phyloP scores from a whole-genome alignment of 495 filamentous ascomycete genomes.

The Lasiosphaeria miniovina region DNA sequence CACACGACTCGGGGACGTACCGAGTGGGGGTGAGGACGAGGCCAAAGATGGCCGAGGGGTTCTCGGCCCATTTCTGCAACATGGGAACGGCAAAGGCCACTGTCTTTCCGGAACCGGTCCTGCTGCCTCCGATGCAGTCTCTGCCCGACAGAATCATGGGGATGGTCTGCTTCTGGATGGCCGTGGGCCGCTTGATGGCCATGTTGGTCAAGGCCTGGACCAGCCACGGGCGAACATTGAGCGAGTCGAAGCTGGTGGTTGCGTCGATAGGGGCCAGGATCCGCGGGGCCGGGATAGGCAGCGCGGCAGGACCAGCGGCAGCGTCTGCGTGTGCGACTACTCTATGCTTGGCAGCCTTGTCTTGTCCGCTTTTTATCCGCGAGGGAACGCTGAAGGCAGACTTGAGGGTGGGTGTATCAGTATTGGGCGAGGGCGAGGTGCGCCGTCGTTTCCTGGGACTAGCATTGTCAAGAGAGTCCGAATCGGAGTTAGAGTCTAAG shows the following conservation, averaged over 20 bases:
- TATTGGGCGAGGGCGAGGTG: conserved; percentile 37
- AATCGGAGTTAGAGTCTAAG: conserved; percentile 17
- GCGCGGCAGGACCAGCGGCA: neutral
- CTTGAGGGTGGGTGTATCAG: conserved; percentile 13
- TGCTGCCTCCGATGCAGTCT: conserved; percentile 90
- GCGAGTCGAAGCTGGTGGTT: conserved; percentile 65
- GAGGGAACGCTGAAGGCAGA: conserved; percentile 44
- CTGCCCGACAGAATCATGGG: conserved; percentile 83
- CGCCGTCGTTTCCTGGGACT: conserved; percentile 49
- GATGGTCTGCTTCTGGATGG: conserved; percentile 89
- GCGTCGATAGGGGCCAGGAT: conserved; percentile 42
- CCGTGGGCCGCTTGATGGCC: conserved; percentile 85
- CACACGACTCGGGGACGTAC: conserved; percentile 35
- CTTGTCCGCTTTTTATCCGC: conserved; percentile 41
- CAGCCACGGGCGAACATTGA: conserved; percentile 84
- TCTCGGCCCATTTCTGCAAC: conserved; percentile 86
- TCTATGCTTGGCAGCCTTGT: conserved; percentile 16
- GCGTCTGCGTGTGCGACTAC: neutral
- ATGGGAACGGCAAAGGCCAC: conserved; percentile 93
- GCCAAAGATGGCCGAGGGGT: conserved; percentile 88
- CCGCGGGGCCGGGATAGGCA: conserved; percentile 10
- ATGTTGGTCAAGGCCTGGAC: conserved; percentile 78
- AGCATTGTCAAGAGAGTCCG: conserved; percentile 46
- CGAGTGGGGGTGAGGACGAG: conserved; percentile 86
- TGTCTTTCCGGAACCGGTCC: conserved; percentile 99